These are phyloP conservation scores for Digitaria exilis DNA, from an alignment of 202 grass and related monocot genomes.

Conservation along the genomic window DNA sequence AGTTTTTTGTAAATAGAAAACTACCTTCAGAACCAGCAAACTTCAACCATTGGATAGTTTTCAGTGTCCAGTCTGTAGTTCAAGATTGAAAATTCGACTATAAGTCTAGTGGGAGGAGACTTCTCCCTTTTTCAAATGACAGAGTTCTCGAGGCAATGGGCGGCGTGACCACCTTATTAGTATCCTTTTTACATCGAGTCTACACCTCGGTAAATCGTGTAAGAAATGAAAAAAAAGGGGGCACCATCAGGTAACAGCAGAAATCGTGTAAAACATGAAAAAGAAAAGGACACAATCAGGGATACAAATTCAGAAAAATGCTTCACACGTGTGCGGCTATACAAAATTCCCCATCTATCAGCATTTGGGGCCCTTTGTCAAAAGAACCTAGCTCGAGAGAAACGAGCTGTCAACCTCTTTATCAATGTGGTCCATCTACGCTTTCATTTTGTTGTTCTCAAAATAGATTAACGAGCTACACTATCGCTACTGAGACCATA, in stretches of 20 bases:
- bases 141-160: too few relatives aligned
- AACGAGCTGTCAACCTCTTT: not conserved
- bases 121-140: too few relatives aligned
- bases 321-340: not conserved
- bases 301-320: not conserved
- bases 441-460: not conserved
- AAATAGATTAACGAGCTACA: conserved; percentile 3
- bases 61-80: too few relatives aligned
- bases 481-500: conserved; percentile 6
- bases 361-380: not conserved
- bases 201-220: not conserved
- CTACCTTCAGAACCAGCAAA: too few relatives aligned
- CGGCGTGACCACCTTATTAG: not conserved
- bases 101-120: too few relatives aligned
- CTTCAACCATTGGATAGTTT: too few relatives aligned
- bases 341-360: conserved; percentile 15
- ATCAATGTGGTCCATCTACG: not conserved
- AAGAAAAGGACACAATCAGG: not conserved
- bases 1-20: too few relatives aligned
- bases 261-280: not conserved
- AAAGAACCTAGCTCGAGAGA: conserved; percentile 17
- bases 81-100: too few relatives aligned
- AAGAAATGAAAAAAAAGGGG: not conserved
- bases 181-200: conserved; percentile 33
- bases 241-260: not conserved